Percentiles rank a stretch among this genome's conserved stretches.
Conservation (phyloP, 306 rosid genomes). For the Rosa chinensis region DNA sequence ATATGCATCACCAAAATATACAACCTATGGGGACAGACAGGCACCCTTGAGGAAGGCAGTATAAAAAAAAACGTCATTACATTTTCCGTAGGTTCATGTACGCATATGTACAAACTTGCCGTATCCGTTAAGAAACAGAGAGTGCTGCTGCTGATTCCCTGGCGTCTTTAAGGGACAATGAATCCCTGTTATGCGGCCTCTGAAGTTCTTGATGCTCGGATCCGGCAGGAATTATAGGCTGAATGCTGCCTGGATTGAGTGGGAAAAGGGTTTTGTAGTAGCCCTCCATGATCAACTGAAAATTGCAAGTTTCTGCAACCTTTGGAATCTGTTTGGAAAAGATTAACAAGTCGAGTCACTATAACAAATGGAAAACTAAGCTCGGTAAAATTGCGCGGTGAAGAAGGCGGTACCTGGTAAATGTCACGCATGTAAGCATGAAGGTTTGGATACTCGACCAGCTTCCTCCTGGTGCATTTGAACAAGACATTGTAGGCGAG, state of each 20-base stretch:
- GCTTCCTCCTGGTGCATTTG: slow-evolving; percentile 84
- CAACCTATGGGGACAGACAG: background rate
- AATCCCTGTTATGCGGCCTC: slow-evolving; percentile 60
- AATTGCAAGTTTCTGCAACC: slow-evolving; percentile 82
- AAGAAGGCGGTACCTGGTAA: slow-evolving; percentile 51
- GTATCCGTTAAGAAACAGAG: background rate
- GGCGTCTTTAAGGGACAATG: slow-evolving; percentile 27
- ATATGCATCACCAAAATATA: background rate
- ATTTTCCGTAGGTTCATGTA: background rate
- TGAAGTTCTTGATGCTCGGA: slow-evolving; percentile 48
- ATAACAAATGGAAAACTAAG: background rate
- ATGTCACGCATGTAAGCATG: slow-evolving; percentile 77
- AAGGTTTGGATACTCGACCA: slow-evolving; percentile 60
- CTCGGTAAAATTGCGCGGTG: background rate
- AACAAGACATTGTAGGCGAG: slow-evolving; percentile 68
- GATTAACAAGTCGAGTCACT: background rate
- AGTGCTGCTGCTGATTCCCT: background rate
- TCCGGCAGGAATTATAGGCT: slow-evolving; percentile 60
- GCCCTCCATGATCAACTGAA: slow-evolving; percentile 73
- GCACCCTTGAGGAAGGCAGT: background rate
- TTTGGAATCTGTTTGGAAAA: slow-evolving; percentile 58
- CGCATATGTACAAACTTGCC: background rate
- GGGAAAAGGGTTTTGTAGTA: slow-evolving; percentile 80
- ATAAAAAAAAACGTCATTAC: background rate
- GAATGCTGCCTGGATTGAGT: slow-evolving; percentile 81